These are phyloP conservation scores for Aspergillus cristatus DNA, from an alignment of 495 filamentous ascomycete genomes.

Conservation along the genomic window DNA sequence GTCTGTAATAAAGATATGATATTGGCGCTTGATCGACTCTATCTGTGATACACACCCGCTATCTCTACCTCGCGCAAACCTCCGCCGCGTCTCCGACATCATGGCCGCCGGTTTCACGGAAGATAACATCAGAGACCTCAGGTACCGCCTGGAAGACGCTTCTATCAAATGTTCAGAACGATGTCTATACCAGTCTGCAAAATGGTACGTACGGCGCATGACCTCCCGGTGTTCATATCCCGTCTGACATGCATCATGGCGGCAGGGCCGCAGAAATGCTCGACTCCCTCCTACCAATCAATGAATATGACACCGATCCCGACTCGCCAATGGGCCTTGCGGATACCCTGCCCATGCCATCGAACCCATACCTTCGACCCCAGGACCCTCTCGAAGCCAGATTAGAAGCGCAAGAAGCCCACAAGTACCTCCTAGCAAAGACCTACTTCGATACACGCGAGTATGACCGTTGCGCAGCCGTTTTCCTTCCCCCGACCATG, in stretches of 20 bases:
- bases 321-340: constrained; percentile 50
- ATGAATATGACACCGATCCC: constrained; percentile 45
- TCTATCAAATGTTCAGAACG: constrained; percentile 86
- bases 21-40: no score
- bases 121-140: constrained; percentile 39
- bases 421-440: constrained; percentile 83
- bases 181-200: constrained; percentile 92
- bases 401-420: constrained; percentile 71
- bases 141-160: constrained; percentile 67
- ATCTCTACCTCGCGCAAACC: not conserved
- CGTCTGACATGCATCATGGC: constrained; percentile 1
- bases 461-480: constrained; percentile 85
- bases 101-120: constrained; percentile 33
- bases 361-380: constrained; percentile 39
- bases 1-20: no score
- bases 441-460: constrained; percentile 94
- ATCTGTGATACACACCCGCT: no score
- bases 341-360: constrained; percentile 16
- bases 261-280: constrained; percentile 90
- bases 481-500: constrained; percentile 72
- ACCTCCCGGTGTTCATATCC: not conserved
- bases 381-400: constrained; percentile 57
- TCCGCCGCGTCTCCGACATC: constrained; percentile 1
- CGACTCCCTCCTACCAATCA: constrained; percentile 55
- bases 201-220: constrained; percentile 57